Evolutionary conservation across 129 eudicot genomes (phyloP), one percentile per base, ranked within the genome.

Genomic region (Artemisia tridentata): DNA sequence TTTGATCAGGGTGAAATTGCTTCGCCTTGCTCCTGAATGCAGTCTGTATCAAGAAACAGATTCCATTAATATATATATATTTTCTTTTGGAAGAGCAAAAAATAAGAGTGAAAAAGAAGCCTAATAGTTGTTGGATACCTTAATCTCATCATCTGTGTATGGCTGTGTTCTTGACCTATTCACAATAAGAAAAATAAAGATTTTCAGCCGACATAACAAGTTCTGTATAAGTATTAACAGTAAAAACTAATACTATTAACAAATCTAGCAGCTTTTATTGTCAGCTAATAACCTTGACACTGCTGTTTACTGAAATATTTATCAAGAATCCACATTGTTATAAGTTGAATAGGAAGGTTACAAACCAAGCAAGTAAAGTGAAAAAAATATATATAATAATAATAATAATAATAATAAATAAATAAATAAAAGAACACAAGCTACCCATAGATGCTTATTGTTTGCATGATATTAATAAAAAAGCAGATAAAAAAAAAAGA

Each of bases 101-200:
- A 46, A 50, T 27, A 17, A 12, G 49, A 49, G n/a, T 0, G 31
- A 52, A 29, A 17, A 46, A 16, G 51, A 17, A 59, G 67, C 0
- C 14, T 21, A 72, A 25, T 11, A 49, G 62, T 60, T 38, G 16
- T 31, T 48, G 38, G 7, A 62, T 86, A 95, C 99, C 99, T 95
- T 95, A 67, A 95, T 88, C 82, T 95, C 99, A 45, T 85, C 86
- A 67, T 95, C 97, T 0, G 96, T 82, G 78, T 95, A 95, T 3
- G 96, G 96, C 71, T 82, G 81, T 66, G 81, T 73, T 69, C 96
- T 84, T 75, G 62, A 56, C 84, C 97, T 93, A 86, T 60, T 63
- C 14, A 47, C 66, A 60, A 65, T 41, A 15, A 76, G 61, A 68
- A 58, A 65, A 23, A 63, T 50, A n/a, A 29, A 29, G 14, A 13